Evolutionary conservation across 192 early-diverging fungal species (phyloP).

Genomic region (Mortierella claussenii): DNA sequence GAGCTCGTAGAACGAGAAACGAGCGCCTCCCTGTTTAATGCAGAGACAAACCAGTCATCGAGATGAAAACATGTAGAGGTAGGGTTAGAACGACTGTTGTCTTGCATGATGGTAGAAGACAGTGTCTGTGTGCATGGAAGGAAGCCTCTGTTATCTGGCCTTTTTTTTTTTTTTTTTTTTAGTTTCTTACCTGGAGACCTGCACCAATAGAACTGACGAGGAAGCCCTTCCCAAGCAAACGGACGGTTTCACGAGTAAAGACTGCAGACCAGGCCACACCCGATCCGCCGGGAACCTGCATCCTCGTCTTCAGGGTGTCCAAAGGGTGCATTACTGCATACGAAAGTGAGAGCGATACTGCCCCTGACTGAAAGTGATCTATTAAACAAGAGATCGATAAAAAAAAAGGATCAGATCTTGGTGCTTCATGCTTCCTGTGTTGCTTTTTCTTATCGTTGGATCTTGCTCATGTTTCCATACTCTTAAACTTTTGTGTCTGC

Average conservation of each 20-base stretch:
- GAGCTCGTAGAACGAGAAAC: constrained; percentile 77
- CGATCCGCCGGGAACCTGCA: constrained; percentile 67
- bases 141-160: background rate
- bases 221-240: constrained; percentile 71
- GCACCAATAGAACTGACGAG: constrained; percentile 74
- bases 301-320: constrained; percentile 78
- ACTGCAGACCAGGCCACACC: constrained; percentile 55
- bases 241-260: constrained; percentile 61
- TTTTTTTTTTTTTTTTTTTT: background rate
- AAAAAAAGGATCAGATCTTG: background rate
- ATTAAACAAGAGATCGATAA: constrained; percentile 1
- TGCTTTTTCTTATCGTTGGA: background rate
- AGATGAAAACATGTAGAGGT: background rate
- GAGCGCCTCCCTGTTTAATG: constrained; percentile 67
- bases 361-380: constrained; percentile 75
- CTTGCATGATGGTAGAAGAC: too few relatives aligned
- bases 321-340: constrained; percentile 83
- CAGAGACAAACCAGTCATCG: background rate
- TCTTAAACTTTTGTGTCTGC: constrained; percentile 49
- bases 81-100: too few relatives aligned
- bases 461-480: constrained; percentile 39
- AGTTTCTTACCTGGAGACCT: constrained; percentile 69
- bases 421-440: background rate
- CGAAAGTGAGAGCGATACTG: constrained; percentile 67
- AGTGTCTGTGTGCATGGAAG: too few relatives aligned